These are phyloP conservation scores for Fraxinus dipetala DNA, from an alignment of 305 asterid genomes.

Conservation along the genomic window DNA sequence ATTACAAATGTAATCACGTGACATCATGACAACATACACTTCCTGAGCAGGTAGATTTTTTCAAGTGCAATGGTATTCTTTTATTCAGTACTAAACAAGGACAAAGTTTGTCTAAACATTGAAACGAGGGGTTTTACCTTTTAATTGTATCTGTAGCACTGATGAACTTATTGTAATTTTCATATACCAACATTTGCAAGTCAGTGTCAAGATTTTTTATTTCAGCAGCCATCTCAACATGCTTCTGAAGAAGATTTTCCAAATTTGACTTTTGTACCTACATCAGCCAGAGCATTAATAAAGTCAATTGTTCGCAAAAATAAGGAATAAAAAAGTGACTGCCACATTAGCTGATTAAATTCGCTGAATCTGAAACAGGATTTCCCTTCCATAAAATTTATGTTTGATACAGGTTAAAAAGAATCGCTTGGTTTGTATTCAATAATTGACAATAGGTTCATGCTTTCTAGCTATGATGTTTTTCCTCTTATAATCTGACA, in stretches of 20 bases:
- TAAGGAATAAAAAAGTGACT: background rate
- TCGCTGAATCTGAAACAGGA: background rate
- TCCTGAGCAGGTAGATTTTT: background rate
- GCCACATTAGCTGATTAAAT: background rate
- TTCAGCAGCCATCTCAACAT: constrained; percentile 99
- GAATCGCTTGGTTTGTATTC: background rate
- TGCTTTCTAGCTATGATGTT: background rate
- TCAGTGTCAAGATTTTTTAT: constrained; percentile 95
- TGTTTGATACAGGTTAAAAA: background rate
- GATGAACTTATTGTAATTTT: constrained; percentile 95
- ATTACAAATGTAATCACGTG: background rate
- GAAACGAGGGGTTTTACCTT: constrained; percentile 47
- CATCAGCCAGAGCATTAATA: constrained; percentile 17
- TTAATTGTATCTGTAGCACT: constrained; percentile 95
- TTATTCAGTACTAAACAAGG: constrained; percentile 4
- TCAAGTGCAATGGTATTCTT: background rate
- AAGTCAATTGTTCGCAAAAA: background rate
- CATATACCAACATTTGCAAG: constrained; percentile 96
- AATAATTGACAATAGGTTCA: background rate
- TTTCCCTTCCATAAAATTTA: background rate
- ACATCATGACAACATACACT: background rate
- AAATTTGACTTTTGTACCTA: constrained; percentile 89
- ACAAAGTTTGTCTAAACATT: constrained; percentile 2
- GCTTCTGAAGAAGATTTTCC: constrained; percentile 93
- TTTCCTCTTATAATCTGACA: background rate